A percentile compares a stretch with the other conserved stretches of the same genome.
These are phyloP conservation scores for Trametes punicea DNA, from an alignment of 768 basidiomycete species.

Conservation along the genomic window DNA sequence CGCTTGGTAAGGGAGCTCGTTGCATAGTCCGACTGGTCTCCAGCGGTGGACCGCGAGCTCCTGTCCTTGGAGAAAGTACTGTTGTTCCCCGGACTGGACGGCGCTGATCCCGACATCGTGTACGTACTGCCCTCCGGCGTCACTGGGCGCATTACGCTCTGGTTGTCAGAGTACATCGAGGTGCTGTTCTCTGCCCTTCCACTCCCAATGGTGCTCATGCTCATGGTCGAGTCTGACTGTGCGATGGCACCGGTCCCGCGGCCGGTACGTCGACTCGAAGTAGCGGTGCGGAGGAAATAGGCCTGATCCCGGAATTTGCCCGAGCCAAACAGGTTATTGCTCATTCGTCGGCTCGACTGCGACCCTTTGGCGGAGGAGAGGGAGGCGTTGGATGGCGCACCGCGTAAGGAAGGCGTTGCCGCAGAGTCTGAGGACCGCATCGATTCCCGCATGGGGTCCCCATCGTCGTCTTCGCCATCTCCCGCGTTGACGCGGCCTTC, in stretches of 20 bases:
- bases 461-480: conserved; percentile 10
- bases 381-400: conserved; percentile 24
- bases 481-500: conserved; percentile 7
- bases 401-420: conserved; percentile 32
- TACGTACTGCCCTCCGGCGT: conserved; percentile 53
- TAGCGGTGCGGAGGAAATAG: conserved; percentile 55
- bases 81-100: conserved; percentile 42
- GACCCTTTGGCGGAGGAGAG: conserved; percentile 36
- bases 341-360: conserved; percentile 66
- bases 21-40: conserved; percentile 21
- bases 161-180: conserved; percentile 41
- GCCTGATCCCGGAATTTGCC: conserved; percentile 73
- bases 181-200: conserved; percentile 45
- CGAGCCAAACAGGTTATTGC: conserved; percentile 85
- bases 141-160: conserved; percentile 46
- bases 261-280: conserved; percentile 37
- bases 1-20: conserved; percentile 30
- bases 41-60: conserved; percentile 37
- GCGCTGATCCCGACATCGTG: conserved; percentile 36
- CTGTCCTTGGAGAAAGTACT: conserved; percentile 26
- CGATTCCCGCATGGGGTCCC: conserved; percentile 21
- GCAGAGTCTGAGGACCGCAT: conserved; percentile 34
- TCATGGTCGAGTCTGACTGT: conserved; percentile 41
- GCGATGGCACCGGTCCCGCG: conserved; percentile 34
- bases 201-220: conserved; percentile 37